Percentiles rank a stretch among this genome's conserved stretches.
Evolutionary conservation across 129 eudicot genomes (phyloP).

Genomic region (Helianthus annuus): DNA sequence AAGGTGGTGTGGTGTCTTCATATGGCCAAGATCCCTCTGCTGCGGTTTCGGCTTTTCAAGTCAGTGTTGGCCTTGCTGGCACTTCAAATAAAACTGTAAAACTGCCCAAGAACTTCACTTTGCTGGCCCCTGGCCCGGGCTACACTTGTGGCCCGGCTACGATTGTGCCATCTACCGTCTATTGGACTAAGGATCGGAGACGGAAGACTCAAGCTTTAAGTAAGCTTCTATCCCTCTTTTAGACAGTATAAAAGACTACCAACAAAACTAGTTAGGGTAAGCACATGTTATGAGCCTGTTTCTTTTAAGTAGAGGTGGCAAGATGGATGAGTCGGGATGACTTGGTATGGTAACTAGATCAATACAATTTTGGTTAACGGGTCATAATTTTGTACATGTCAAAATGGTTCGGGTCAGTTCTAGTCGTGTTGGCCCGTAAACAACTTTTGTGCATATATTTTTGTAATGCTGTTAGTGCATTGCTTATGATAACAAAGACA

Average conservation of each 20-base stretch:
- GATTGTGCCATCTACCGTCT: conserved; percentile 73
- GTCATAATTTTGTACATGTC: background rate
- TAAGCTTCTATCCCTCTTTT: conserved; percentile 21
- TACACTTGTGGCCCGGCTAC: conserved; percentile 88
- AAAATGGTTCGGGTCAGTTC: background rate
- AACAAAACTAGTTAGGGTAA: background rate
- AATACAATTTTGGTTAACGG: too few relatives aligned
- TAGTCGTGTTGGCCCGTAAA: background rate
- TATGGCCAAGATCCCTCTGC: conserved; percentile 79
- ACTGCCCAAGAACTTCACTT: conserved; percentile 69
- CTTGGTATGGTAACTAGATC: too few relatives aligned
- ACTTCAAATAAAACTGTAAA: conserved; percentile 79
- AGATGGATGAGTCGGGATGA: background rate
- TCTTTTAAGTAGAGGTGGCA: too few relatives aligned
- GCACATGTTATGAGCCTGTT: background rate
- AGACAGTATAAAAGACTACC: background rate
- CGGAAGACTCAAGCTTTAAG: conserved; percentile 85
- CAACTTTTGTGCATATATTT: background rate
- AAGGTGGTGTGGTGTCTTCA: conserved; percentile 72
- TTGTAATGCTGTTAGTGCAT: too few relatives aligned
- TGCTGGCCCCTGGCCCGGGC: conserved; percentile 80
- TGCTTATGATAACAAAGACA: too few relatives aligned
- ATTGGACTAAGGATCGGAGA: conserved; percentile 64
- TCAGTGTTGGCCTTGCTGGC: conserved; percentile 79
- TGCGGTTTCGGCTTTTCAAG: conserved; percentile 77